Base-by-base conservation (phyloP, 1,139 yeast genomes). In the Pichia kudriavzevii region DNA sequence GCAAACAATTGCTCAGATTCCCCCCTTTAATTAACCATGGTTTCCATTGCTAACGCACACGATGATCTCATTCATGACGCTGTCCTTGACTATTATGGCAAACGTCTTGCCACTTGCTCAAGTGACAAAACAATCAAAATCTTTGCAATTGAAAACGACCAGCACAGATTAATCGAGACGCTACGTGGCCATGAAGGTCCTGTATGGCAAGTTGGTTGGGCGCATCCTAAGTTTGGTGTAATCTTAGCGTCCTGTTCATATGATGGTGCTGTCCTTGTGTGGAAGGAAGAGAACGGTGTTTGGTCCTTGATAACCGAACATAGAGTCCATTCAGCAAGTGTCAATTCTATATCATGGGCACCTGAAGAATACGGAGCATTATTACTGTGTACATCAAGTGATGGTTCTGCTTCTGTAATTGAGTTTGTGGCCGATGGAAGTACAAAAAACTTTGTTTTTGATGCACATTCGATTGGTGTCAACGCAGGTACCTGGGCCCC, bases 141-240 rank as follows among this genome's bases (percentile, higher is more conserved):
- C 45, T 91, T 85, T 55, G 95, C 88, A 48, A 77, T 88, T 36
- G 95, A 85, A 38, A 87, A 91, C 32, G 94, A 85, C 38, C 74
- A 69, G 52, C 83, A 82, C 59, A 78, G 72, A 55, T 66, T 87
- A 36, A 68, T 79, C 22, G 95, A 87, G 47, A 87, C 97, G 2
- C 67, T 91, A 47, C 62, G 72, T 54, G 75, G 95, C 21, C 99
- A 91, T 59, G 95, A 87, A 46, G 98, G 98, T 16, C 97, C 98
- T 9, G 96, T 93, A 32, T 93, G 99, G 98, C 95, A 91, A 62
- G 94, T 88, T 22, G 76, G 88, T 35, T 91, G 98, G 99, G 97
- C 98, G 3, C 98, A 93, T 58, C 98, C 99, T 28, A 91, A 91
- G 59, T 91, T 91, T 55, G 98, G 98, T 24, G 81, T 87, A 6